These are phyloP conservation scores for Aspergillus terreus DNA, from an alignment of 2,329 filamentous ascomycete genomes.

Conservation along the genomic window DNA sequence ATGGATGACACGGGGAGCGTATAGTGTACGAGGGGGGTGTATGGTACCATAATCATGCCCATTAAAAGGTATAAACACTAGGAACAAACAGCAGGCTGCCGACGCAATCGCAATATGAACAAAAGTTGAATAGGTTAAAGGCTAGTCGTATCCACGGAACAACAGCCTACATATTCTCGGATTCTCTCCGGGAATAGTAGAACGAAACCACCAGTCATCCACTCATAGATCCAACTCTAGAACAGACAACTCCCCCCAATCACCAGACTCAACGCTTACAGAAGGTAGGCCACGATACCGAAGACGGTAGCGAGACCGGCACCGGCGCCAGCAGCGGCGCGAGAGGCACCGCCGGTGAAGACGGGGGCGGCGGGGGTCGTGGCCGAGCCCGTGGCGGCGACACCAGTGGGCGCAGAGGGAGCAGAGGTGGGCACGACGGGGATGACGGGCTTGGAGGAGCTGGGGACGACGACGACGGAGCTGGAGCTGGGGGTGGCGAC, in stretches of 20 bases:
- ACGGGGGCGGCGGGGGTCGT: conserved; percentile 27
- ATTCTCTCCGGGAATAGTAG: not conserved
- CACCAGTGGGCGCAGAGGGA: conserved; percentile 13
- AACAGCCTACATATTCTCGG: not conserved
- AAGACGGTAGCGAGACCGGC: conserved; percentile 52
- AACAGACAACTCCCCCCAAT: too few relatives aligned
- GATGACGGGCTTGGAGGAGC: conserved; percentile 4
- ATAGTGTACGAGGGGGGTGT: too few relatives aligned
- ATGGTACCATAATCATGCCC: too few relatives aligned
- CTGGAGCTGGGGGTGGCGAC: conserved; percentile 21
- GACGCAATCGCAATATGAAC: too few relatives aligned
- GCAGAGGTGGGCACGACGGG: conserved; percentile 12
- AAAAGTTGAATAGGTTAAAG: too few relatives aligned
- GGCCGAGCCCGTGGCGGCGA: conserved; percentile 18
- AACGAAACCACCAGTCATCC: too few relatives aligned
- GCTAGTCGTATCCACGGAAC: not conserved
- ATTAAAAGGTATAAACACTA: not conserved
- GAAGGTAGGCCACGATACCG: conserved; percentile 47
- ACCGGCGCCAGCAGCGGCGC: conserved; percentile 45
- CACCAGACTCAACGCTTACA: conserved; percentile 29
- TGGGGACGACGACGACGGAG: conserved; percentile 15
- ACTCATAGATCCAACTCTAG: too few relatives aligned
- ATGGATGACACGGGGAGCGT: too few relatives aligned
- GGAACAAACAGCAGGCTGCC: not conserved
- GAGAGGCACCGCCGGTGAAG: conserved; percentile 52